Evolutionary conservation across 1,284 basidiomycete species (phyloP), one percentile per base, ranked within the genome.

Genomic region (Papiliotrema fonsecae): DNA sequence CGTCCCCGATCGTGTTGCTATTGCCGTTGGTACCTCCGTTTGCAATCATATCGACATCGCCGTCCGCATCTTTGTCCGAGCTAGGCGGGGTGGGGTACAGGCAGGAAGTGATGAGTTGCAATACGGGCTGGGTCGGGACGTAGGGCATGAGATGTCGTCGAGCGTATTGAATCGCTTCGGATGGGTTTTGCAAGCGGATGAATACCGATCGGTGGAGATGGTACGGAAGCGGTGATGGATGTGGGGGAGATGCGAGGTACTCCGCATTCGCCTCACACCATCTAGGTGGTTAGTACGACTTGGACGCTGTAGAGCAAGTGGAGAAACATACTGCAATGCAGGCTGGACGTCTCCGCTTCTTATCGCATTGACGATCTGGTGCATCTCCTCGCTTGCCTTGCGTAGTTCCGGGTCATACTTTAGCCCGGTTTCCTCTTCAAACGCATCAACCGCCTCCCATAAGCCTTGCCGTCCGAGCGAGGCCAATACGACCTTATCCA

Each of bases 161-260:
- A 16, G 87, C 88, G 71, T 97, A 97, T 1, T 75, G 70, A 37
- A 94, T 77, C 1, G 90, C 90, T 11, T 64, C 57, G 3, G 49
- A 18, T 0, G 61, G 48, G 19, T 56, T 39, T 78, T 88, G 78
- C 3, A 90, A 75, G 5, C 81, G 82, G 44, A 92, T 80, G 68
- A 87, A 92, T 61, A 88, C 83, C 13, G 87, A 88, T 24, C 88
- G 86, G 64, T 94, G 89, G 18, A 94, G 80, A 65, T 85, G 77
- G 69, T 92, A 96, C 56, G 89, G 86, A 9, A 96, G 78, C 0
- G 86, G 79, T 0, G 88, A 92, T 4, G 70, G 64, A 41, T 73
- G 69, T 0, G 80, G 81, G 13, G 86, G 82, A 1, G 78, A 73
- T 30, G 77, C 75, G 6, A 93, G 77, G 67, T 87, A 90, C 1